Evolutionary conservation across 2,329 filamentous ascomycete genomes (phyloP).

Genomic region (Fusarium sacchari): DNA sequence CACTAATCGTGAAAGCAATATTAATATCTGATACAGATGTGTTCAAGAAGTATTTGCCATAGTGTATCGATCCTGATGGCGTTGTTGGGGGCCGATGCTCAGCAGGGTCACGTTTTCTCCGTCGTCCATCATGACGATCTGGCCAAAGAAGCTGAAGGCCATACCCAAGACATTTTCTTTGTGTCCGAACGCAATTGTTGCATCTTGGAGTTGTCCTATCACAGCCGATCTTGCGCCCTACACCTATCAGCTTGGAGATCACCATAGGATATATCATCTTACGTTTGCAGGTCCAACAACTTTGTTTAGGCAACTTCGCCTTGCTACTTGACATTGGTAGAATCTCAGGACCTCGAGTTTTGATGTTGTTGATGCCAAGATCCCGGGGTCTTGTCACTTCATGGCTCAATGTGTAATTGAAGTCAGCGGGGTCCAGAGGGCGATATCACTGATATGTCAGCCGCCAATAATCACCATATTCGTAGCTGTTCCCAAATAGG

Average conservation of each 20-base stretch:
- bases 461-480: neutral
- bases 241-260: neutral
- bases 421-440: neutral
- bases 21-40: neutral
- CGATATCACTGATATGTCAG: neutral
- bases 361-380: neutral
- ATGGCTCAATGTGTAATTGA: neutral
- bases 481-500: neutral
- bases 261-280: neutral
- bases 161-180: neutral
- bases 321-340: neutral
- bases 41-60: neutral
- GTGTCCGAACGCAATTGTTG: neutral
- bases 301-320: neutral
- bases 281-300: neutral
- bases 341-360: neutral
- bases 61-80: neutral
- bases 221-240: neutral
- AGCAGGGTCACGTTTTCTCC: neutral
- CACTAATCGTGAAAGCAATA: accelerated
- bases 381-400: neutral
- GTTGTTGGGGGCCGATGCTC: neutral
- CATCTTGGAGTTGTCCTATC: neutral
- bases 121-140: neutral
- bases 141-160: neutral